Evolutionary conservation across 805 yeast species (phyloP), one percentile per base, ranked within the genome.

Genomic region (Candida saitoana): DNA sequence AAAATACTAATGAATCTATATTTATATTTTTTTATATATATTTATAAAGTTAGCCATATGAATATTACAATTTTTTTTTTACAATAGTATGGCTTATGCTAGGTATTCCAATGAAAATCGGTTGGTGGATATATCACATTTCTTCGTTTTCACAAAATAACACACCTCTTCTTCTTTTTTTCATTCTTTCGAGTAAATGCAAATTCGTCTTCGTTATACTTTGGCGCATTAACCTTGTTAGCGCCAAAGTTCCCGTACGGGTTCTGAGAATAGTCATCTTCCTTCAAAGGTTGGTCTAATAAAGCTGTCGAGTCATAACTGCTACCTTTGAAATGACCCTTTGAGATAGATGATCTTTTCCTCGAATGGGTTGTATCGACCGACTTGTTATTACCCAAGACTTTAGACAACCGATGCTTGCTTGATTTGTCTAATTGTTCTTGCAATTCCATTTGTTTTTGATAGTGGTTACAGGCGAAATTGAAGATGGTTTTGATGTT

Each of bases 401-500:
- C 61, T 40, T 62, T 58, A 29, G 67, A 60, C 30, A 62, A 46
- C 32, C 74, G 52, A 34, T 67, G 69, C 39, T 54, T 59, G 40
- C 54, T 54, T 19, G 41, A 34, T 44, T 60, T 64, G 33, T 68
- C 74, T 34, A 59, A 48, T 48, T 64, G 67, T 42, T 68, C 74
- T 39, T 61, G 59, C 45, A 53, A 38, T 47, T 65, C 67, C 43
- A 49, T 47, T 47, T 67, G 54, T 51, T 59, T 62, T 49, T 71
- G 72, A 51, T 66, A 71, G 47, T 71, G 67, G 44, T 63, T 54
- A 44, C 77, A 60, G 7, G 87, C 87, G 37, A 71, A 65, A 52
- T 83, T 74, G 59, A 90, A 89, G 2, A 88, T 82, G 25, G 78
- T 76, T 38, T 69, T 67, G 7, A 90, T 77, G 43, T 87, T 86